Percentiles rank a stretch among this genome's conserved stretches.
These are phyloP conservation scores for Strigomonas culicis DNA, from an alignment of 208 protist genomes.

Conservation along the genomic window DNA sequence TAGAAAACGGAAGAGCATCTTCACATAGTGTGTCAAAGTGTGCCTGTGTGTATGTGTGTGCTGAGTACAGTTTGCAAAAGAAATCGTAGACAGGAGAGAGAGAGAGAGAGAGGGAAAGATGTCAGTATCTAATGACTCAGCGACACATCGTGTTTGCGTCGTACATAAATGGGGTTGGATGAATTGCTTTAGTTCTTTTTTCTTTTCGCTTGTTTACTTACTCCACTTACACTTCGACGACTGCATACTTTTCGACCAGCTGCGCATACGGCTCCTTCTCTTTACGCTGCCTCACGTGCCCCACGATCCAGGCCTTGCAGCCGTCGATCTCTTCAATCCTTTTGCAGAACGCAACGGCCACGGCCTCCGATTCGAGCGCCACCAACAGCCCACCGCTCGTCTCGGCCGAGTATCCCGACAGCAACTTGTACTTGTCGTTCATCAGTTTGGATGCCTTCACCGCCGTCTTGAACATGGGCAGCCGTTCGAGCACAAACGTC, in stretches of 20 bases:
- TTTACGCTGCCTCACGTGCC: constrained; percentile 38
- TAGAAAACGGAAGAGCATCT: too few relatives aligned
- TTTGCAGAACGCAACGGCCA: constrained; percentile 63
- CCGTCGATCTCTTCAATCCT: constrained; percentile 74
- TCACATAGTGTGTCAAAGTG: neutral
- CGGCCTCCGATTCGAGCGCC: constrained; percentile 38
- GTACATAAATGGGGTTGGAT: neutral
- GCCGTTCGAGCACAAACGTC: constrained; percentile 73
- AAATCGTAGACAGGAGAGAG: neutral
- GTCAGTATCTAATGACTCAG: too few relatives aligned
- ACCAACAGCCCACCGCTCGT: constrained; percentile 95
- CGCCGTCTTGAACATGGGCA: constrained; percentile 88
- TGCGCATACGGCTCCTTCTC: constrained; percentile 21
- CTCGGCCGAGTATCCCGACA: constrained; percentile 90
- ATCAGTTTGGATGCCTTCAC: constrained; percentile 74
- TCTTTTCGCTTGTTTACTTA: constrained; percentile 4
- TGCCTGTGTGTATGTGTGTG: neutral
- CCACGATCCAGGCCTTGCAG: constrained; percentile 87
- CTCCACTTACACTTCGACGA: constrained; percentile 57
- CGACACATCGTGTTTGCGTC: neutral
- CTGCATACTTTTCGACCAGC: constrained; percentile 47
- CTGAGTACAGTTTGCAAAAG: neutral
- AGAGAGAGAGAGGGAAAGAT: neutral
- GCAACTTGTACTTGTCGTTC: constrained; percentile 84
- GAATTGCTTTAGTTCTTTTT: neutral